phyloP scores from a whole-genome alignment of 116 monocot genomes.

The Thalassia testudinum region DNA sequence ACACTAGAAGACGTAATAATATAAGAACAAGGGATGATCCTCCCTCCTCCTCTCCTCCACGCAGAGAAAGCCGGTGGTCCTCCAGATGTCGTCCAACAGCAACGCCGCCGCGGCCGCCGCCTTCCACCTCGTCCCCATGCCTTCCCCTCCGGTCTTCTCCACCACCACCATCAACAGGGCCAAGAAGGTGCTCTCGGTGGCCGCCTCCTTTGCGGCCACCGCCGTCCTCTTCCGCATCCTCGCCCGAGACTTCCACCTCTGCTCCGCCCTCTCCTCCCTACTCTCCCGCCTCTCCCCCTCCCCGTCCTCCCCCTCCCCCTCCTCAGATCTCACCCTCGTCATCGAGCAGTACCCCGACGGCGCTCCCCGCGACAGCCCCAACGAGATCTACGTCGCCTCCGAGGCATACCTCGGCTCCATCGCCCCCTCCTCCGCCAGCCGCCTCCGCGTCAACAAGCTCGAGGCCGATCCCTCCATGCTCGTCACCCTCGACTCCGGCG shows the following conservation, averaged over 20 bases:
- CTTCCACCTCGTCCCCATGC: neutral
- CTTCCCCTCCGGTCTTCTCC: neutral
- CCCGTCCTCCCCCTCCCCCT: neutral
- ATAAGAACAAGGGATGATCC: no score
- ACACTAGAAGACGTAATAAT: no score
- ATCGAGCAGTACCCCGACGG: slow-evolving; percentile 8
- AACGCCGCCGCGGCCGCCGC: neutral
- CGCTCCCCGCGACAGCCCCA: neutral
- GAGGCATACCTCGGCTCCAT: slow-evolving; percentile 5
- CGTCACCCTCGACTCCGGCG: slow-evolving; percentile 2
- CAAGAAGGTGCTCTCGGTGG: neutral
- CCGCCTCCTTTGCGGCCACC: slow-evolving; percentile 4
- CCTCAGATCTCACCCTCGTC: slow-evolving; percentile 6
- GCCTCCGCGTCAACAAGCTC: neutral
- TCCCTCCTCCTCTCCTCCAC: no score
- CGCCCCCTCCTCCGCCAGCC: neutral
- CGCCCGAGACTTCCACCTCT: slow-evolving; percentile 1
- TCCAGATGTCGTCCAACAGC: neutral
- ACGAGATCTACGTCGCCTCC: slow-evolving; percentile 5
- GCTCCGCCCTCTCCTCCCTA: neutral
- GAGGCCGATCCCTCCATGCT: neutral
- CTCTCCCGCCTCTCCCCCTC: neutral
- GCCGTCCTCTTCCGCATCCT: slow-evolving; percentile 4
- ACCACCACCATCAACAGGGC: neutral
- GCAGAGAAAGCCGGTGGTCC: no score